Conservation (phyloP, 2,329 filamentous ascomycete species). For the Cyclaneusma minus region DNA sequence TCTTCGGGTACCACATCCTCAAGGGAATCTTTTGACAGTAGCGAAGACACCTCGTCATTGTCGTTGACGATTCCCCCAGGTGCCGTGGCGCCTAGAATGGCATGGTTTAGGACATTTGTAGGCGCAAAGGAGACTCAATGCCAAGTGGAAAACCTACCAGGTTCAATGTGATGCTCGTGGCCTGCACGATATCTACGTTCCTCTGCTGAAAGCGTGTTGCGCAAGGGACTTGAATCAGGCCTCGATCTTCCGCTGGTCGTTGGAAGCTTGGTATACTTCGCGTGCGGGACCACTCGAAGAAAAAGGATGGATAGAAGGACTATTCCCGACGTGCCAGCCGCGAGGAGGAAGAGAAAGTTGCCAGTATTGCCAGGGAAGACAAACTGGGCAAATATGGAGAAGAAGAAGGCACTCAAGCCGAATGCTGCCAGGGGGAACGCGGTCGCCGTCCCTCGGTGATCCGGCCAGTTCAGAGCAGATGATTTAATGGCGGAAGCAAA, state of each 20-base stretch:
- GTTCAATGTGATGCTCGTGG: constrained; percentile 31
- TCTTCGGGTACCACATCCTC: constrained; percentile 28
- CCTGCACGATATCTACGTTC: constrained; percentile 23
- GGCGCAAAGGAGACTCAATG: constrained; percentile 11
- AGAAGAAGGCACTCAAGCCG: constrained; percentile 91
- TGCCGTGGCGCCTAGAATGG: constrained; percentile 14
- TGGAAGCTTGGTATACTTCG: constrained; percentile 25
- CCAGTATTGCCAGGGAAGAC: constrained; percentile 74
- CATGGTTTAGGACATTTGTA: constrained; percentile 17
- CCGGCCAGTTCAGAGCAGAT: constrained; percentile 82
- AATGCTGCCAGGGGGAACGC: constrained; percentile 88
- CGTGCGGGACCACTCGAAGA: constrained; percentile 54
- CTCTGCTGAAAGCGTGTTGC: constrained; percentile 29
- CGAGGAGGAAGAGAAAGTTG: constrained; percentile 64
- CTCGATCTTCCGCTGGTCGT: constrained; percentile 18
- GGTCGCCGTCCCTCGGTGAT: constrained; percentile 82
- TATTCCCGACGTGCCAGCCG: constrained; percentile 63
- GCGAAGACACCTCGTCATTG: constrained; percentile 62
- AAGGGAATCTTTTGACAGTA: constrained; percentile 51
- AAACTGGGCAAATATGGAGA: constrained; percentile 63
- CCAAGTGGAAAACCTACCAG: constrained; percentile 48
- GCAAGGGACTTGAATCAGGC: constrained; percentile 19
- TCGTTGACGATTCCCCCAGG: constrained; percentile 20
- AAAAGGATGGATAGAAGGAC: constrained; percentile 73
- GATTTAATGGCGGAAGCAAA: constrained; percentile 77